A percentile compares a stretch with the other conserved stretches of the same genome.
Evolutionary conservation across 176 grass and related monocot species (phyloP).

Genomic region (Eleusine coracana): DNA sequence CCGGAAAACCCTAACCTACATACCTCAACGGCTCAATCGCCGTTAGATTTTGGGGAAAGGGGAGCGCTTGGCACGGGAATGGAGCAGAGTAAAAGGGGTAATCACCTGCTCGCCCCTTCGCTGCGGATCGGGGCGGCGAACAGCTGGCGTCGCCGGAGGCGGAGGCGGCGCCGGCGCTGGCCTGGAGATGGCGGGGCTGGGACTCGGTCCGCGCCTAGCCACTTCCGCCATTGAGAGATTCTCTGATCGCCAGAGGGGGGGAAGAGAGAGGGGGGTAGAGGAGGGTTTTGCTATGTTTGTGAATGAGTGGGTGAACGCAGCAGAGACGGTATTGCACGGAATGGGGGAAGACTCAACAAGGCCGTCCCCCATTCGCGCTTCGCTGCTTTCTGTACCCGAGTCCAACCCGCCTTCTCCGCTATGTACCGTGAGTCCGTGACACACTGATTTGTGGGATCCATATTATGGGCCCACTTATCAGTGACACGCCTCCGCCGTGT

Average conservation of each 20-base stretch:
- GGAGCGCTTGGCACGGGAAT: not conserved
- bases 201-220: not conserved
- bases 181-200: not conserved
- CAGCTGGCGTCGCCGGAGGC: not conserved
- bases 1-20: constrained; percentile 13
- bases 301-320: not conserved
- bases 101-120: constrained; percentile 37
- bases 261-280: not conserved
- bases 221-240: constrained; percentile 32
- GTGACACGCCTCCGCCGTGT: not conserved
- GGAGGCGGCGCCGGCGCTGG: not conserved
- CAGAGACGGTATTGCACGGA: not conserved
- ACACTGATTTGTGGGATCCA: not conserved
- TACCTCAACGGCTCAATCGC: not conserved
- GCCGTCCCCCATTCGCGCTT: too few species aligned
- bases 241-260: not conserved
- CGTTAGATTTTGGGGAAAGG: not conserved
- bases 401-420: too few species aligned
- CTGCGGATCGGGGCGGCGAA: not conserved
- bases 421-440: not conserved
- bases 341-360: too few species aligned
- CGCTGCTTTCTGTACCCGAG: too few species aligned
- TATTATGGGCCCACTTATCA: not conserved
- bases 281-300: constrained; percentile 22
- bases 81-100: not conserved